Conservation (phyloP, 257 asterid species). For the Nicotiana sylvestris region DNA sequence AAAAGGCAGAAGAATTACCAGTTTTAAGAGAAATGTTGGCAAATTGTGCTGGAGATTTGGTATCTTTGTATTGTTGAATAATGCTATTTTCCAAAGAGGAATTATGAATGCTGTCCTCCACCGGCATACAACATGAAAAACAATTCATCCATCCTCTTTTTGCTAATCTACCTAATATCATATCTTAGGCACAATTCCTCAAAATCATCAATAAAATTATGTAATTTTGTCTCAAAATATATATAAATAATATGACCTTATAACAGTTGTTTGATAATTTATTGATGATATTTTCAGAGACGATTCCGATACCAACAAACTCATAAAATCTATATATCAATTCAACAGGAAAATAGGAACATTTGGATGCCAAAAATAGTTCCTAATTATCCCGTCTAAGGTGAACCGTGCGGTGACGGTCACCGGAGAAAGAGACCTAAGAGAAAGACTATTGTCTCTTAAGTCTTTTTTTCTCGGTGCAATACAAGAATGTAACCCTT, state of each 20-base stretch:
- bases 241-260: background rate
- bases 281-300: background rate
- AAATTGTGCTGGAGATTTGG: conserved; percentile 21
- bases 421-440: background rate
- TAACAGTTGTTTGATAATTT: background rate
- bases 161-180: conserved; percentile 15
- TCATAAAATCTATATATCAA: background rate
- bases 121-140: conserved; percentile 68
- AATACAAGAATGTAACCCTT: background rate
- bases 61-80: conserved; percentile 14
- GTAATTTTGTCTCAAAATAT: background rate
- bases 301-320: background rate
- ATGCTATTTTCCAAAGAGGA: conserved; percentile 25
- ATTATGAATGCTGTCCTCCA: conserved; percentile 32
- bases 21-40: conserved; percentile 33
- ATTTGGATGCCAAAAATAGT: background rate
- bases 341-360: background rate
- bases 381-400: background rate
- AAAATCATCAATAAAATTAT: conserved; percentile 16
- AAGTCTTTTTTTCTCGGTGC: background rate
- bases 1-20: background rate
- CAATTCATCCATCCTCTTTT: conserved; percentile 42
- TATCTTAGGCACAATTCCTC: conserved; percentile 24
- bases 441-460: background rate
- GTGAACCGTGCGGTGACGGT: background rate